Conservation (phyloP, 768 basidiomycete species). For the Harrya chromipes region DNA sequence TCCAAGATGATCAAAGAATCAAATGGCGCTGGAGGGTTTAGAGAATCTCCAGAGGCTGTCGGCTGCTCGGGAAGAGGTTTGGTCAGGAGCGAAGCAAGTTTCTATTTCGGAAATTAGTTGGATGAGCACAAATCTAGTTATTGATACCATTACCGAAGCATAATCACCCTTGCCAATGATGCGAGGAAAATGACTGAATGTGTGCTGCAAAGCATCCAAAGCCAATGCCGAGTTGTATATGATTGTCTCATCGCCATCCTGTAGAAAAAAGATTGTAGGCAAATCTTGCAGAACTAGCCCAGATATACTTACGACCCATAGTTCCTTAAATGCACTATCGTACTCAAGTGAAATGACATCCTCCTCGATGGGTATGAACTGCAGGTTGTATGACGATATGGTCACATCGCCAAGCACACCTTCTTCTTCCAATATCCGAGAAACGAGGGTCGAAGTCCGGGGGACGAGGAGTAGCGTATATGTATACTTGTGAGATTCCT, state of each 20-base stretch:
- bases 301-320: slow-evolving; percentile 74
- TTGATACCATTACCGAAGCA: slow-evolving; percentile 53
- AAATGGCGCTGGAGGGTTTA: slow-evolving; percentile 55
- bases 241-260: slow-evolving; percentile 93
- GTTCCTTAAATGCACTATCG: slow-evolving; percentile 80
- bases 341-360: slow-evolving; percentile 91
- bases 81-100: slow-evolving; percentile 68
- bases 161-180: slow-evolving; percentile 92
- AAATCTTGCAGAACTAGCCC: neutral
- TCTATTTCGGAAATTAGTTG: slow-evolving; percentile 42
- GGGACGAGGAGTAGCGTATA: slow-evolving; percentile 90
- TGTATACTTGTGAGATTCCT: slow-evolving; percentile 70
- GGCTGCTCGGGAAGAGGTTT: slow-evolving; percentile 49
- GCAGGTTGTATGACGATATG: slow-evolving; percentile 83
- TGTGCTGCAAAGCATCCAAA: slow-evolving; percentile 73
- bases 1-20: slow-evolving; percentile 90
- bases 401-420: slow-evolving; percentile 96
- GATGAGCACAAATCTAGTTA: neutral
- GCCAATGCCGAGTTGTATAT: slow-evolving; percentile 89
- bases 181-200: slow-evolving; percentile 88
- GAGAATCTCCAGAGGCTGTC: slow-evolving; percentile 38
- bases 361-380: slow-evolving; percentile 90
- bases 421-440: slow-evolving; percentile 87
- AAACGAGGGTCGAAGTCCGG: slow-evolving; percentile 80
- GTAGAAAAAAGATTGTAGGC: neutral